Evolutionary conservation across 257 asterid species (phyloP), one percentile per base, ranked within the genome.

Genomic region (Phtheirospermum japonicum): DNA sequence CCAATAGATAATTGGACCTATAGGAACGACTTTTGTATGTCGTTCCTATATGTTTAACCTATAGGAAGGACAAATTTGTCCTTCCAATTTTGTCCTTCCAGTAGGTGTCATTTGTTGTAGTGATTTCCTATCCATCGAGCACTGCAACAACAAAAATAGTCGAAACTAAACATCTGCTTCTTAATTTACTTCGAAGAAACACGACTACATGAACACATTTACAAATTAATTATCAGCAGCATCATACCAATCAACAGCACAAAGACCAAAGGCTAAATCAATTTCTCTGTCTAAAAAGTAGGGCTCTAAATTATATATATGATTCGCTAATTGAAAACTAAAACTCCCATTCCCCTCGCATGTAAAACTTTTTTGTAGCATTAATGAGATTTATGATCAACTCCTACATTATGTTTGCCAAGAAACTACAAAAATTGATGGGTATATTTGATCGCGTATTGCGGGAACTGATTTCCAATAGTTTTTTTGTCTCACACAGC

Each of bases 121-220:
- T 89, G 99, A 72, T 92, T 85, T 75, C 99, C 99, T 52, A 92
- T 92, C 99, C 97, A 92, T 69, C 99, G 83, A 58, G 99, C 97
- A 80, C 99, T 92, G 60, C 57, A 76, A n/a, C n/a, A n/a, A n/a
- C n/a, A 76, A 54, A 61, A 71, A 68, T 32, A 50, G 32, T 54
- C 33, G 56, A 68, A 40, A 39, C 20, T 32, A 13, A 32, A 57
- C 34, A 40, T 53, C 71, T 45, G 66, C 28, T 37, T 19, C 63
- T n/a, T n/a, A n/a, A n/a, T 57, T 62, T 19, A 40, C 17, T 49
- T 65, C 12, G 9, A 59, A 59, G 9, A 26, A 54, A 48, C 36
- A 55, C 37, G 31, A 60, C 4, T 49, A 43, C 51, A 65, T 54
- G 69, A 52, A 31, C 53, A 34, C 37, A 31, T n/a, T 49, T 45